Evolutionary conservation across 2,329 filamentous ascomycete genomes (phyloP).

Genomic region (Rutstroemia sp.): DNA sequence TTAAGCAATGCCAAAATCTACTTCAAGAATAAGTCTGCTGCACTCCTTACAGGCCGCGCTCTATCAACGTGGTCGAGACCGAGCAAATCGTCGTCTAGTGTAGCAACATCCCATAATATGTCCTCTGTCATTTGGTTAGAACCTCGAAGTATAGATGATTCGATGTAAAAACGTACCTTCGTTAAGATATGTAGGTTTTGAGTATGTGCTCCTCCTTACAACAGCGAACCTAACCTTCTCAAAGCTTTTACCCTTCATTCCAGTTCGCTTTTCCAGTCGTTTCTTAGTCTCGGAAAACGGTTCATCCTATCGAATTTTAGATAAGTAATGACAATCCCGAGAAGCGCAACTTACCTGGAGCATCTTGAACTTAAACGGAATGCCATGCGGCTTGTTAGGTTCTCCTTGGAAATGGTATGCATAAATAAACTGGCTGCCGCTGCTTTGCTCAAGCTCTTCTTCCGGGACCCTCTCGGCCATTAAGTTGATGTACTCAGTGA

Average conservation of each 20-base stretch:
- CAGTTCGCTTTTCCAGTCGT: slow-evolving; percentile 84
- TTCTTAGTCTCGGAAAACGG: slow-evolving; percentile 87
- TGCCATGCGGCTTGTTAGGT: slow-evolving; percentile 71
- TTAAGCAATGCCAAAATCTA: slow-evolving; percentile 23
- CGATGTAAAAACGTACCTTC: slow-evolving; percentile 59
- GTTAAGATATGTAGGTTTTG: slow-evolving; percentile 73
- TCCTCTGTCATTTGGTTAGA: slow-evolving; percentile 39
- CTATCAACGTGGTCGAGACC: slow-evolving; percentile 61
- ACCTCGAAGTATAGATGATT: not conserved
- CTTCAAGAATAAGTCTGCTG: slow-evolving; percentile 55
- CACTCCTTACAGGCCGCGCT: slow-evolving; percentile 49
- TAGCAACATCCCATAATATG: slow-evolving; percentile 45
- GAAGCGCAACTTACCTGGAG: slow-evolving; percentile 54
- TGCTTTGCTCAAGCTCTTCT: slow-evolving; percentile 50
- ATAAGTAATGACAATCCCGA: not conserved
- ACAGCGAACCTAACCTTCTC: slow-evolving; percentile 97
- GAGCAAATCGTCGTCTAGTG: slow-evolving; percentile 51
- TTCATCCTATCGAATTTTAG: slow-evolving; percentile 54
- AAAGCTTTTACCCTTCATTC: slow-evolving; percentile 95
- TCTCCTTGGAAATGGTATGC: slow-evolving; percentile 94
- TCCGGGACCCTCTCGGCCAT: slow-evolving; percentile 77
- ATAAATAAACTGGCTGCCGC: slow-evolving; percentile 55
- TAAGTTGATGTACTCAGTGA: slow-evolving; percentile 79
- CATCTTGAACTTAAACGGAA: slow-evolving; percentile 86
- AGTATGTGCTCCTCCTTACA: slow-evolving; percentile 62